Evolutionary conservation across 2,329 filamentous ascomycete species (phyloP).

Genomic region (Pestalotiopsis sp.): DNA sequence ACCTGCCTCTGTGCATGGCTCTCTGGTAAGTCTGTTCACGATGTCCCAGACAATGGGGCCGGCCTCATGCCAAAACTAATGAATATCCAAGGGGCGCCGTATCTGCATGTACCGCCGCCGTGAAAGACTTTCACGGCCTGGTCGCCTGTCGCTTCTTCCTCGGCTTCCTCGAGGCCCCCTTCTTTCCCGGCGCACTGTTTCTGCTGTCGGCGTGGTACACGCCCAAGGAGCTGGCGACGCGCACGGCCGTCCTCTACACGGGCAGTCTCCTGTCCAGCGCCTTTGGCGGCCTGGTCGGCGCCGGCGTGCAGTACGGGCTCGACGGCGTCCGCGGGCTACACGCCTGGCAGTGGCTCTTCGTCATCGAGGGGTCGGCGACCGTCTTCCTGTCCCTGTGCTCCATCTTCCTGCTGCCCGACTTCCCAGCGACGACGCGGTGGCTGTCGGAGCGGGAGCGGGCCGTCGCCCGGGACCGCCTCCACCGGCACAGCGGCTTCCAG

Average conservation of each 20-base stretch:
- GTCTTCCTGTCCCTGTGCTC: slow-evolving; percentile 26
- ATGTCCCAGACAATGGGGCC: too few relatives aligned
- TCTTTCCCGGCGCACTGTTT: slow-evolving; percentile 44
- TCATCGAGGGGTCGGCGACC: slow-evolving; percentile 24
- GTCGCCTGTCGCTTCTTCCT: slow-evolving; percentile 40
- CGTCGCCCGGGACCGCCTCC: slow-evolving; percentile 23
- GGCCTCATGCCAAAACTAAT: neutral
- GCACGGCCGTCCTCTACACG: slow-evolving; percentile 59
- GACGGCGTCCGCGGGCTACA: slow-evolving; percentile 54
- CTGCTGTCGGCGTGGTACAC: slow-evolving; percentile 63
- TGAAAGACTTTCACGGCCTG: slow-evolving; percentile 36
- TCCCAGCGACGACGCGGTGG: slow-evolving; percentile 24
- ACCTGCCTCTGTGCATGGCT: slow-evolving; percentile 44
- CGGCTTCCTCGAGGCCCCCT: slow-evolving; percentile 42
- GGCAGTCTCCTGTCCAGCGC: slow-evolving; percentile 68
- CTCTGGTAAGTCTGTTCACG: slow-evolving; percentile 31
- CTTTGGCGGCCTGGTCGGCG: slow-evolving; percentile 63
- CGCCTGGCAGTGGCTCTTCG: slow-evolving; percentile 49
- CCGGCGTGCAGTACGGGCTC: slow-evolving; percentile 63
- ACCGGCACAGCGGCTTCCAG: slow-evolving; percentile 24
- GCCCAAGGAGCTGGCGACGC: slow-evolving; percentile 61
- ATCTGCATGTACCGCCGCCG: slow-evolving; percentile 35
- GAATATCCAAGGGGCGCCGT: slow-evolving; percentile 17
- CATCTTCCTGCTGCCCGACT: slow-evolving; percentile 26
- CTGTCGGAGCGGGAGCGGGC: slow-evolving; percentile 22